A percentile compares a stretch with the other conserved stretches of the same genome.
phyloP scores from a whole-genome alignment of 345 rosid species.

The Triadica sebifera region DNA sequence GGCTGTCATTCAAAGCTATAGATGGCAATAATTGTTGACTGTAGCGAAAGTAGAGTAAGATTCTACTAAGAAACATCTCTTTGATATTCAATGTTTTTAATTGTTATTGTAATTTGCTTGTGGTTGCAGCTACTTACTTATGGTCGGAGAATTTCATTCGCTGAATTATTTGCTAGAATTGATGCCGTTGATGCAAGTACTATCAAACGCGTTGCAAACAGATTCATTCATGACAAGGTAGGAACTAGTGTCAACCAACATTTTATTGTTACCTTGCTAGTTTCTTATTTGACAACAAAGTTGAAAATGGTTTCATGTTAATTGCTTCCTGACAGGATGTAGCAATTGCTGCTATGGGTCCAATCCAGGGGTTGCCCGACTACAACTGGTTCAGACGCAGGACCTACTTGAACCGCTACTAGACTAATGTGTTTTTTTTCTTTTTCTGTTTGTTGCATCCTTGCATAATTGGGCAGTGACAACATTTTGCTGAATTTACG shows the following conservation, averaged over 20 bases:
- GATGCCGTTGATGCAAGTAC: conserved; percentile 91
- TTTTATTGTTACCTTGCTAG: not conserved
- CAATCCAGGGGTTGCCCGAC: conserved; percentile 81
- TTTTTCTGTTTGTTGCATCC: conserved; percentile 1
- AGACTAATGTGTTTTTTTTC: conserved; percentile 16
- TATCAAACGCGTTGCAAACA: conserved; percentile 83
- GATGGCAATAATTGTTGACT: not conserved
- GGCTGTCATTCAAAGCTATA: not conserved
- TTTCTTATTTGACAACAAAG: not conserved
- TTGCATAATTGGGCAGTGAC: not conserved
- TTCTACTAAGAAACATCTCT: not conserved
- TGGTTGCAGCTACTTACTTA: conserved; percentile 81
- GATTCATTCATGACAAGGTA: conserved; percentile 86
- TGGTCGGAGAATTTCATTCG: conserved; percentile 86
- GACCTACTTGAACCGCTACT: conserved; percentile 95
- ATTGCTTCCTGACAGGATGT: conserved; percentile 55
- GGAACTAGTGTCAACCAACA: not conserved
- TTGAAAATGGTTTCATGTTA: not conserved
- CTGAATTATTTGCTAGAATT: conserved; percentile 87
- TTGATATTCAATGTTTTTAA: not conserved
- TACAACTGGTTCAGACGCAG: conserved; percentile 99
- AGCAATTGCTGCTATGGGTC: conserved; percentile 94
- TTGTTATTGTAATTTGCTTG: not conserved
- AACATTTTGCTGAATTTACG: conserved; percentile 23
- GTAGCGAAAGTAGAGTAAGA: not conserved